A percentile compares a stretch with the other conserved stretches of the same genome.
Conservation (phyloP, 768 basidiomycete species). For the Tephrocybe sp. region DNA sequence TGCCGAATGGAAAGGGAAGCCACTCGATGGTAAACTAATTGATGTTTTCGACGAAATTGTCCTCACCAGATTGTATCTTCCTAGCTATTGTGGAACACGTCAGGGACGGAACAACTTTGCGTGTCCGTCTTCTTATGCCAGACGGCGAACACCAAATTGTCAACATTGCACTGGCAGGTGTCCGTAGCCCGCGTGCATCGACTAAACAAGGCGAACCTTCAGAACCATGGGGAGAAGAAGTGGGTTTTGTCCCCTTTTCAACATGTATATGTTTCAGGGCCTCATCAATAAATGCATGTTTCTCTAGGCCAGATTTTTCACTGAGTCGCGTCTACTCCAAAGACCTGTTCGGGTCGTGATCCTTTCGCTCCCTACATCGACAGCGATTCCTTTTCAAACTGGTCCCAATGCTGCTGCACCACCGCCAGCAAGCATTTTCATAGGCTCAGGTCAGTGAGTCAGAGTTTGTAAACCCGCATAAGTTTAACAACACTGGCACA, state of each 20-base stretch:
- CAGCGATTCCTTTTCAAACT: slow-evolving; percentile 79
- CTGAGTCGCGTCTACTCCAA: slow-evolving; percentile 84
- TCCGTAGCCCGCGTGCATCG: slow-evolving; percentile 70
- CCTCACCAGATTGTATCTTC: slow-evolving; percentile 6
- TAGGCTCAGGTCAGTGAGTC: slow-evolving; percentile 69
- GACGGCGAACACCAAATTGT: slow-evolving; percentile 88
- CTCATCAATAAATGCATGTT: slow-evolving; percentile 19
- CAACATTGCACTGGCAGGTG: slow-evolving; percentile 83
- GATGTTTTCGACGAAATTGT: neutral
- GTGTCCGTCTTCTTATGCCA: slow-evolving; percentile 85
- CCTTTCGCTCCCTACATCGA: slow-evolving; percentile 75
- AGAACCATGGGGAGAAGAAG: slow-evolving; percentile 90
- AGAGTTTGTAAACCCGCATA: neutral
- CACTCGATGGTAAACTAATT: slow-evolving; percentile 69
- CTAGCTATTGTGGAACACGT: slow-evolving; percentile 92
- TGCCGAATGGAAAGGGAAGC: slow-evolving; percentile 87
- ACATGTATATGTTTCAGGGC: slow-evolving; percentile 3
- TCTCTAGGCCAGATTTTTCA: slow-evolving; percentile 86
- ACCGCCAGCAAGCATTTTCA: slow-evolving; percentile 80
- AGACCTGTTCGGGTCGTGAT: slow-evolving; percentile 75
- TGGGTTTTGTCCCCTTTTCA: slow-evolving; percentile 31
- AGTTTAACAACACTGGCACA: neutral
- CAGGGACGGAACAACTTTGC: slow-evolving; percentile 87
- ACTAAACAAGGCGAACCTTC: slow-evolving; percentile 74
- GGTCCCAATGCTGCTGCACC: slow-evolving; percentile 51